Base-by-base conservation (phyloP, 2,329 filamentous ascomycete species). In the Epicoccum sorghinum region DNA sequence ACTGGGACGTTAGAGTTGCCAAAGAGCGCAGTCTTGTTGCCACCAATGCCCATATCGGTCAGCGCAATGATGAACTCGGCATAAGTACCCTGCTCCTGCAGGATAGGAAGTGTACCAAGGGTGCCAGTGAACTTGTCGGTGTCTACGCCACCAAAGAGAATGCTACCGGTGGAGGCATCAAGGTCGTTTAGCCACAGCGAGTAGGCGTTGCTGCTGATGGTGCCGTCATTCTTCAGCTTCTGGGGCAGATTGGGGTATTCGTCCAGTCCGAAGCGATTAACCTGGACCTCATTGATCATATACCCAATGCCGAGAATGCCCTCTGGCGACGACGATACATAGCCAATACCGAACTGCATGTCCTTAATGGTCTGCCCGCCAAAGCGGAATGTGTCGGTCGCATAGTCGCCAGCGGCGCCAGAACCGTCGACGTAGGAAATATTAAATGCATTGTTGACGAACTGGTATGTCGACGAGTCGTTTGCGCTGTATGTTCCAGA, bases 231-330 rank as follows among this genome's bases (percentile, higher is more conserved):
- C 22, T 85, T 80, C 70, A 95, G 80, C 61, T 85, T 79, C 69
- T 86, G 82, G 14, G 91, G 79, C 29, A 93, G 77, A 67, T 89
- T 86, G 12, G 80, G 71, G 60, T 86, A 86, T 7, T 78, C 70
- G 2, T 74, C 54, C 23, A 72, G 73, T 5, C 81, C 79, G 7
- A 79, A 82, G 59, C 84, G 80, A 46, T 82, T 81, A 40, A 89
- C 85, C 63, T 88, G 85, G 10, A 89, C 90, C 75, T 97, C 93
- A 71, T 96, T 95, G 60, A 81, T 73, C 0, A 82, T 71, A 71
- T 96, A 97, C 6, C 93, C 93, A 57, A 98, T 89, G 14, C 93
- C 93, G 18, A 97, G 75, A 37, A 98, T 91, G 35, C 90, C 90
- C 72, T 96, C 72, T 27, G 70, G 52, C 4, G 83, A 85, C 37